These are phyloP conservation scores for barrel medic (Medicago truncatula) DNA, from an alignment of 306 rosid species.

Conservation along the genomic window MtrunA17r5.0-ANR NC_053046.1:27427501-27428000, in stretches of 20 bases:
- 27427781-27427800: neutral
- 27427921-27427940: neutral
- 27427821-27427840: neutral
- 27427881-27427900: neutral
- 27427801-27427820: neutral
- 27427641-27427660: conserved; percentile 4
- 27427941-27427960: neutral
- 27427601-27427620: conserved; percentile 76
- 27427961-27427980: neutral
- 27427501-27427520: conserved; percentile 72
- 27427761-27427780: neutral
- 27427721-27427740: conserved; percentile 53
- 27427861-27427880: neutral
- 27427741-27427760: conserved; percentile 48
- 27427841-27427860: neutral
- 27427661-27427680: conserved; percentile 10
- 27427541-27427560: conserved; percentile 65
- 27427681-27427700: conserved; percentile 17
- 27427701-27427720: conserved; percentile 32
- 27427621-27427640: conserved; percentile 55
- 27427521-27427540: conserved; percentile 81
- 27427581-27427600: conserved; percentile 83
- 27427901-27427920: neutral
- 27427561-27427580: conserved; percentile 67
- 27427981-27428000: neutral